Evolutionary conservation across 2,329 filamentous ascomycete genomes (phyloP).

Genomic region (Arthrobotrys conoides): DNA sequence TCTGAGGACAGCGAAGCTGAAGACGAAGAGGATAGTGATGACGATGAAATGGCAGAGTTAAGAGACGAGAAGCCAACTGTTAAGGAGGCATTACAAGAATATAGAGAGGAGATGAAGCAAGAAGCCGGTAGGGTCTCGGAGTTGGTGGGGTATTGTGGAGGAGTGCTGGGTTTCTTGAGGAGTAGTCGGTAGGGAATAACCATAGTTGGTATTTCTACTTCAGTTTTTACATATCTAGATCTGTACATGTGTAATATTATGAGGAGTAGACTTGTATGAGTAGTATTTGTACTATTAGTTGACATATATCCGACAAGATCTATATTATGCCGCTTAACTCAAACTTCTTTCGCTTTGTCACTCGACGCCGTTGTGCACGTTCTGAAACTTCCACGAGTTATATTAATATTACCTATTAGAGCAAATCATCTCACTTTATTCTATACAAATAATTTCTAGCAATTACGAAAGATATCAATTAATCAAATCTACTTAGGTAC

Average conservation of each 20-base stretch:
- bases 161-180: constrained; percentile 85
- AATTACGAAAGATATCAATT: no score
- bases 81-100: constrained; percentile 74
- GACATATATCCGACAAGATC: not conserved
- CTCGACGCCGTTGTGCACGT: not conserved
- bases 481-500: not conserved
- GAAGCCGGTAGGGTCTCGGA: constrained; percentile 80
- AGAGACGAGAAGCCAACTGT: constrained; percentile 45
- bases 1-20: constrained; percentile 61
- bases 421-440: not conserved
- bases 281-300: constrained; percentile 23
- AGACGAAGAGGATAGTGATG: constrained; percentile 69
- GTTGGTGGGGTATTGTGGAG: constrained; percentile 87
- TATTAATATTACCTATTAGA: not conserved
- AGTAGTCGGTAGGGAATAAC: constrained; percentile 67
- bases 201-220: not conserved
- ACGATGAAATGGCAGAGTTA: constrained; percentile 38
- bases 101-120: constrained; percentile 79
- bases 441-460: not conserved
- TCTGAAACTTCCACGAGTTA: no score
- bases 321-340: not conserved
- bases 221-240: no score
- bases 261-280: not conserved
- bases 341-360: not conserved
- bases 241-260: constrained; percentile 22